Evolutionary conservation across 352 stramenopile species (phyloP), one percentile per base, ranked within the genome.

Genomic region (Peronospora destructor): DNA sequence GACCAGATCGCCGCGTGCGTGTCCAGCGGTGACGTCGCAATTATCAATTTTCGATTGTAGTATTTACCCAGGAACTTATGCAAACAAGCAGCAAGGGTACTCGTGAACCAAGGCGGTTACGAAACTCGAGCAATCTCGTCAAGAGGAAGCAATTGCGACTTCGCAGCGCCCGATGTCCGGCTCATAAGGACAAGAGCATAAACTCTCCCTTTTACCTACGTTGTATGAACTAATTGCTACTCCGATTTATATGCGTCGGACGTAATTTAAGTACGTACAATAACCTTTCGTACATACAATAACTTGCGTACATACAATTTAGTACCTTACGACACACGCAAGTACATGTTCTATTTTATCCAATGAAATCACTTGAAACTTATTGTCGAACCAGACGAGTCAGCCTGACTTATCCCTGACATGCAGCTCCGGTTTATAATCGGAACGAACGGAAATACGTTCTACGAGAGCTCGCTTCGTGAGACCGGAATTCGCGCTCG

Each of bases 41-140:
- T 94, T 57, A 89, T 94, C 68, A 85, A 85, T 71, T 92, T 92
- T 81, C 78, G 80, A 83, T 75, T 91, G 75, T 94, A 94, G 80
- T 87, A 87, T 84, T 87, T 84, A 76, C 64, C 53, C 48, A 60
- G 56, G 59, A 67, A 65, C 49, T 60, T 45, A 60, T 52, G 38
- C 53, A 37, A 64, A 34, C 30, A 29, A 9, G 10, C 23, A 56
- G 56, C 53, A 59, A 58, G 52, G 36, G 40, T 35, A 35, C 52
- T 36, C 43, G 26, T 58, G 48, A 35, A 38, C 28, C 41, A 46
- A 29, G 41, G 13, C 38, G 17, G 43, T 45, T 25, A 51, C 44
- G 45, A 53, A 37, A 14, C 21, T 32, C 29, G 23, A 26, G 34
- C 45, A 28, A 56, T 39, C 40, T 48, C 47, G 33, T 47, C 36